phyloP scores from a whole-genome alignment of 2,329 filamentous ascomycete genomes.

The Zymoseptoria passerinii region DNA sequence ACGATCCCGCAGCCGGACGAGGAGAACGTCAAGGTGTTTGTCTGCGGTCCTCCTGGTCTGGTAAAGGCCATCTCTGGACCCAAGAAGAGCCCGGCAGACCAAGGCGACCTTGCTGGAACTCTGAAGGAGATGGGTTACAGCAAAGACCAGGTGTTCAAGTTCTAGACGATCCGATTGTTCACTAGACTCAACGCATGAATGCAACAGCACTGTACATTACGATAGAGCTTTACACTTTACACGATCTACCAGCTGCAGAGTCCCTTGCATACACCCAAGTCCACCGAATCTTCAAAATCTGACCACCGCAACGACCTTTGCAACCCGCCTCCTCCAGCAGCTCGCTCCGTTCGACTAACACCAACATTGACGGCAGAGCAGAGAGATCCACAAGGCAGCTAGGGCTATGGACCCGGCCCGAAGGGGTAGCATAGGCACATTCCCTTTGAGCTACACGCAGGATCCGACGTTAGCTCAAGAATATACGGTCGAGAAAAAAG shows the following conservation, averaged over 20 bases:
- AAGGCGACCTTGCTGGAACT: conserved; percentile 77
- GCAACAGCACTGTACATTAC: conserved; percentile 8
- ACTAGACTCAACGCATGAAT: neutral
- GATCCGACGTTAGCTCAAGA: too few relatives aligned
- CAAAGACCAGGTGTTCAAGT: conserved; percentile 94
- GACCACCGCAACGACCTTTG: too few relatives aligned
- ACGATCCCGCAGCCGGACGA: conserved; percentile 87
- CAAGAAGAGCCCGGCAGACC: conserved; percentile 88
- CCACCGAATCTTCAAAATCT: neutral
- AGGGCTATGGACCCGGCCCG: too few relatives aligned
- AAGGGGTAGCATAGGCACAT: too few relatives aligned
- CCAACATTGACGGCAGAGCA: too few relatives aligned
- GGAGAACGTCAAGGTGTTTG: conserved; percentile 91
- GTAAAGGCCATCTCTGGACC: conserved; percentile 86
- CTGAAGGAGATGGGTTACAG: conserved; percentile 77
- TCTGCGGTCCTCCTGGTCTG: conserved; percentile 85
- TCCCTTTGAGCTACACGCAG: too few relatives aligned
- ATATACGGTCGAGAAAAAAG: too few relatives aligned
- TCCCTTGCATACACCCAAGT: neutral
- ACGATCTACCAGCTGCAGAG: neutral
- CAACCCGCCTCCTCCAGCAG: too few relatives aligned
- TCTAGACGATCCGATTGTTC: conserved; percentile 45
- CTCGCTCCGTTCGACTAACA: too few relatives aligned
- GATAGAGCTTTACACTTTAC: neutral
- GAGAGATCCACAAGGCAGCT: too few relatives aligned